Conservation (phyloP, 2,329 filamentous ascomycete species). For the Aspergillus oerlinghausenensis region DNA sequence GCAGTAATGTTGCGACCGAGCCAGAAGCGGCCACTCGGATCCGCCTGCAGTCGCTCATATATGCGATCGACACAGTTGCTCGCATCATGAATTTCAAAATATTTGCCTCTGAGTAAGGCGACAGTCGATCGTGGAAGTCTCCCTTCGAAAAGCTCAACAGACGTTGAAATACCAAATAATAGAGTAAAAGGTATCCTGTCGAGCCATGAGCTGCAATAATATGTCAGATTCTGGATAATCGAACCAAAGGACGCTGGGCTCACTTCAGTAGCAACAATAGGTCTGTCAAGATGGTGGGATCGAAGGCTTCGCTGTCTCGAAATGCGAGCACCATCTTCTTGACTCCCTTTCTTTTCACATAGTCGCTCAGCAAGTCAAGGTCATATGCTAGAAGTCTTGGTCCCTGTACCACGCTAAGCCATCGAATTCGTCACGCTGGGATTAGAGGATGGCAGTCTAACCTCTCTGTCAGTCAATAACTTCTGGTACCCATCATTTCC, state of each 20-base stretch:
- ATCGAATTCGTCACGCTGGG: neutral
- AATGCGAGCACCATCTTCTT: conserved; percentile 41
- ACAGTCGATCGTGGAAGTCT: conserved; percentile 52
- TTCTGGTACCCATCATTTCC: conserved; percentile 37
- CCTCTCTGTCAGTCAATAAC: conserved; percentile 36
- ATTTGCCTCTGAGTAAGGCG: conserved; percentile 48
- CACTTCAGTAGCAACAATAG: conserved; percentile 46
- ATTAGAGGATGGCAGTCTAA: conserved; percentile 15
- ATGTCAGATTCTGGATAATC: conserved; percentile 17
- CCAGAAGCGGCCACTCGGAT: conserved; percentile 39
- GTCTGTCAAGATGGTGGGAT: conserved; percentile 41
- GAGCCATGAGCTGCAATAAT: conserved; percentile 50
- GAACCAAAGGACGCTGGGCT: conserved; percentile 7
- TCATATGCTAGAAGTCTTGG: conserved; percentile 43
- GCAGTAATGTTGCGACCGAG: conserved; percentile 51
- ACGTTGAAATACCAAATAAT: conserved; percentile 59
- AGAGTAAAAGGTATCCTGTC: conserved; percentile 58
- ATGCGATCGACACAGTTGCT: conserved; percentile 43
- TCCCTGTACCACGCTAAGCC: conserved; percentile 22
- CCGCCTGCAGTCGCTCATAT: conserved; percentile 36
- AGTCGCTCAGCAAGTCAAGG: conserved; percentile 42
- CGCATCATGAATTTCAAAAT: conserved; percentile 51
- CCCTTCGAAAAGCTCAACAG: conserved; percentile 57
- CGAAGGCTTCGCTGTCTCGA: conserved; percentile 46
- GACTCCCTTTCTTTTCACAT: conserved; percentile 33